Base-by-base conservation (phyloP, 169 alveolate genomes). In the Cryptosporidium sp. region DNA sequence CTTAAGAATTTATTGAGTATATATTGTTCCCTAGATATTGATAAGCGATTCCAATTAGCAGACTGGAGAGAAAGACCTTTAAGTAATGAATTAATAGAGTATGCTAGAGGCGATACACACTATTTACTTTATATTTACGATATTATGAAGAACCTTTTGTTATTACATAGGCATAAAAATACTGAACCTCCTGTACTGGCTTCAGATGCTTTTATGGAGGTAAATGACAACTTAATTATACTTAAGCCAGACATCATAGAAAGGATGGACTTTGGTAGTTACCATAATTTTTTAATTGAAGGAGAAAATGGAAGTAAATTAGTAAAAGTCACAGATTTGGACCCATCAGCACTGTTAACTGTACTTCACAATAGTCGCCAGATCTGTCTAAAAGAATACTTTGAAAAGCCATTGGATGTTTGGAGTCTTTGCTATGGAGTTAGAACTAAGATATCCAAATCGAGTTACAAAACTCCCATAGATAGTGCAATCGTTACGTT, bases 11-110 rank as follows among this genome's bases (percentile, higher is more conserved):
- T 96, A 29, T 93, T 97, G 3, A 80, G 85, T 45, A 80, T 85
- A 58, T 94, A 94, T 86, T 94, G 98, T 60, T 91, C 94, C 39
- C 94, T 94, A n/a, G 93, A 92, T 39, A 92, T 97, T 9, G 98
- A 97, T 93, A 97, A 95, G 91, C 91, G 91, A 45, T 95, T 93
- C 85, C 96, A 97, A 85, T 91, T 95, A 26, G 97, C 98, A 16
- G 99, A 97, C 94, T 97, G 99, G 98, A 93, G 98, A 68, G 84
- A 91, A 62, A 94, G 98, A 72, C 98, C 99, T 14, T 65, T 97
- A 44, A 70, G 96, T 10, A 93, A 92, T 69, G 98, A 94, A 31
- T 92, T 95, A 96, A 85, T 94, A 21, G 91, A 92, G 56, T 97
- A 97, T 92, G 98, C 98, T 33, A 94, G 98, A 62, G 86, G 93